Percentiles rank a stretch among this genome's conserved stretches.
These are phyloP conservation scores for Leccinellum rugosiceps DNA, from an alignment of 768 basidiomycete species.

Conservation along the genomic window DNA sequence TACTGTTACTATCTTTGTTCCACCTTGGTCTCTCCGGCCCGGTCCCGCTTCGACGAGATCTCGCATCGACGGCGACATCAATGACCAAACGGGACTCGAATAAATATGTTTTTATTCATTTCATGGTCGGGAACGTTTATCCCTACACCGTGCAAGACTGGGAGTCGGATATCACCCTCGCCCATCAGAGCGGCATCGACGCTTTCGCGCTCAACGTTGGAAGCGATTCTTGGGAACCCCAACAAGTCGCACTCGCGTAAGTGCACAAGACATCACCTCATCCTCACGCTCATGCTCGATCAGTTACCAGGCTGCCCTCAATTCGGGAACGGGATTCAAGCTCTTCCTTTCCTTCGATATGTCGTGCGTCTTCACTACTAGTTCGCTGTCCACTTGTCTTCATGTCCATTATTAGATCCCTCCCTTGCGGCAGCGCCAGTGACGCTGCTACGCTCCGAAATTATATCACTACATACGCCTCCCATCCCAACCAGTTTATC, in stretches of 20 bases:
- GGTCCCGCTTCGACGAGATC: conserved; percentile 2
- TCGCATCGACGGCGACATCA: background rate
- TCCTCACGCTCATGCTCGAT: conserved; percentile 16
- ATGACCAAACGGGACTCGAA: conserved; percentile 14
- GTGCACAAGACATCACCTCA: conserved; percentile 15
- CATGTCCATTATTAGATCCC: conserved; percentile 35
- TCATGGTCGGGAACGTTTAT: conserved; percentile 65
- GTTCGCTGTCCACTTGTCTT: background rate
- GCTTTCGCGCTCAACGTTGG: conserved; percentile 75
- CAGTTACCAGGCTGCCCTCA: conserved; percentile 55
- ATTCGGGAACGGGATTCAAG: conserved; percentile 57
- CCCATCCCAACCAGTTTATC: conserved; percentile 58
- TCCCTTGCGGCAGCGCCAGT: conserved; percentile 47
- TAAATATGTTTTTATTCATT: conserved; percentile 55
- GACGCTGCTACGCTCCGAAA: conserved; percentile 51
- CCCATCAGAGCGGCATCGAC: conserved; percentile 58
- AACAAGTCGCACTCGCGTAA: conserved; percentile 62
- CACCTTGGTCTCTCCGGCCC: conserved; percentile 13
- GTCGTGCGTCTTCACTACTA: conserved; percentile 44
- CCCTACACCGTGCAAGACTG: conserved; percentile 47
- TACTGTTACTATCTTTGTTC: conserved; percentile 9
- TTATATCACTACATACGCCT: conserved; percentile 51
- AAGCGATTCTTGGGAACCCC: conserved; percentile 57
- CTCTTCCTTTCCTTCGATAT: conserved; percentile 80
- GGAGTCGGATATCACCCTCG: conserved; percentile 52